Evolutionary conservation across 495 filamentous ascomycete species (phyloP).

Genomic region (Trichoderma parareesei): DNA sequence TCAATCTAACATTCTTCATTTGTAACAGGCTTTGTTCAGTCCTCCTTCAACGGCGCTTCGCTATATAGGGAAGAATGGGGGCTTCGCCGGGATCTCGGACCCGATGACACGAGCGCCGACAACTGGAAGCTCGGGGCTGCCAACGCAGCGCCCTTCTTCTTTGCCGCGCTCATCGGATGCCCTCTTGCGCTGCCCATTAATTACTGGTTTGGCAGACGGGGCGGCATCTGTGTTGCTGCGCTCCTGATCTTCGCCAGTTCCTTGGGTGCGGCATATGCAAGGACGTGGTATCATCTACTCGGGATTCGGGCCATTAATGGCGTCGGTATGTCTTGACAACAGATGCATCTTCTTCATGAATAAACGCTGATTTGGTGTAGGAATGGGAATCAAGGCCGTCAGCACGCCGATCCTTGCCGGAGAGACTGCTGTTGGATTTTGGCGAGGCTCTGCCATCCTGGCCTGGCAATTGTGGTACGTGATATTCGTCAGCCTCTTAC

Average conservation of each 20-base stretch:
- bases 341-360: not conserved
- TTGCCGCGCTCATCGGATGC: constrained; percentile 22
- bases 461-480: constrained; percentile 28
- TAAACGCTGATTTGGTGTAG: constrained; percentile 10
- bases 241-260: constrained; percentile 24
- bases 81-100: not conserved
- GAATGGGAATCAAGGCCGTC: constrained; percentile 28
- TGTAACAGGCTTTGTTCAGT: constrained; percentile 12
- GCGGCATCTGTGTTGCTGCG: constrained; percentile 22
- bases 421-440: constrained; percentile 26
- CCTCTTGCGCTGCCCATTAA: constrained; percentile 25
- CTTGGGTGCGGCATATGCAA: constrained; percentile 18
- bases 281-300: constrained; percentile 17
- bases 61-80: constrained; percentile 11
- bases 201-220: constrained; percentile 22
- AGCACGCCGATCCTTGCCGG: constrained; percentile 26
- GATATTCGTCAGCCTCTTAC: not conserved
- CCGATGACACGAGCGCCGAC: not conserved
- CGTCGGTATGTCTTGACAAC: constrained; percentile 19
- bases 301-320: constrained; percentile 22
- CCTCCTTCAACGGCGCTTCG: constrained; percentile 11
- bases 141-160: constrained; percentile 21
- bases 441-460: constrained; percentile 25
- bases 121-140: constrained; percentile 12
- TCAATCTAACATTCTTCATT: not conserved